Evolutionary conservation across 371 early-diverging fungal genomes (phyloP).

Genomic region (Coemansia sp.): DNA sequence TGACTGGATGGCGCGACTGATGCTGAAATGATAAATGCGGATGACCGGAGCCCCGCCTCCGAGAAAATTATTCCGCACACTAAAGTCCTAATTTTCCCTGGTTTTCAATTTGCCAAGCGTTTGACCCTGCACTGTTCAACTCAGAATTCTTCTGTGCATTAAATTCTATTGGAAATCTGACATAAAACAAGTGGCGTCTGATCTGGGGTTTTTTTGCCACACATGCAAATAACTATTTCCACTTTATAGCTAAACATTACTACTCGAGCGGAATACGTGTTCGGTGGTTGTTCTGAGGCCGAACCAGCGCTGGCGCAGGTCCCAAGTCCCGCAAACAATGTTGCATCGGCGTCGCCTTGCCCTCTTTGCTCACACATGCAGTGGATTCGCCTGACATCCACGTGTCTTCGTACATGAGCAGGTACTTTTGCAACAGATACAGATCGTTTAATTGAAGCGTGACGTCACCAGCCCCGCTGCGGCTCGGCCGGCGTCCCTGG

Average conservation of each 20-base stretch:
- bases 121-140: not conserved
- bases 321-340: slow-evolving; percentile 23
- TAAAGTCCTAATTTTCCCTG: not conserved
- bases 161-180: not conserved
- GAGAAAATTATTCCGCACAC: not conserved
- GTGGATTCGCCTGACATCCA: slow-evolving; percentile 29
- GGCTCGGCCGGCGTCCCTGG: not conserved
- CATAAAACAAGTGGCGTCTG: no score
- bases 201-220: no score
- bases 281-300: slow-evolving; percentile 22
- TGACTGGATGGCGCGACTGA: no score
- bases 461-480: slow-evolving; percentile 14
- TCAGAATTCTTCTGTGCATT: not conserved
- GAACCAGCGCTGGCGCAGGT: slow-evolving; percentile 25
- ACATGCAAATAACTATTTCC: no score
- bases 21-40: not conserved
- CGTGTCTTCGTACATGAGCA: slow-evolving; percentile 33
- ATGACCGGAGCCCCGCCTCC: not conserved
- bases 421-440: slow-evolving; percentile 47
- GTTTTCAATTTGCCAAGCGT: not conserved
- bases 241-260: not conserved
- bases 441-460: slow-evolving; percentile 39
- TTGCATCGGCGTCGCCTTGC: slow-evolving; percentile 21
- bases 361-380: not conserved
- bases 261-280: slow-evolving; percentile 25